phyloP scores from a whole-genome alignment of 306 rosid species.

The Prunus dulcis region DNA sequence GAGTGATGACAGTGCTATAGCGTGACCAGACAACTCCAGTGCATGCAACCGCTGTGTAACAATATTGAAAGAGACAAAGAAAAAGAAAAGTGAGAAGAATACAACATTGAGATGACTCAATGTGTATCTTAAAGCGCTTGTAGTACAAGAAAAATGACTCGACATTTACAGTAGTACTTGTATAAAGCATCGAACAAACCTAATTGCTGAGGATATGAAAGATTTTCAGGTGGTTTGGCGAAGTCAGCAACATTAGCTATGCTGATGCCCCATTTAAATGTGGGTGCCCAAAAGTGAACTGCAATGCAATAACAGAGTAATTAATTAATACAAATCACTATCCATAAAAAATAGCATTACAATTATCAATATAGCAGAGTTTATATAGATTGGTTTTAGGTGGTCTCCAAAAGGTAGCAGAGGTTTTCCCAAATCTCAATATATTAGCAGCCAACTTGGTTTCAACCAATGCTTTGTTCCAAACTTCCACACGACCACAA shows the following conservation, averaged over 20 bases:
- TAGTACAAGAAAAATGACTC: slow-evolving; percentile 11
- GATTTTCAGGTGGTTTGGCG: slow-evolving; percentile 80
- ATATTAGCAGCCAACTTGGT: neutral
- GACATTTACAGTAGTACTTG: neutral
- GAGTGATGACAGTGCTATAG: slow-evolving; percentile 89
- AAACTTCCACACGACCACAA: too few relatives aligned
- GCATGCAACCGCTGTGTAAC: slow-evolving; percentile 66
- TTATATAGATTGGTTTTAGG: neutral
- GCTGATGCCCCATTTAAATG: slow-evolving; percentile 99
- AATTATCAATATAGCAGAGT: neutral
- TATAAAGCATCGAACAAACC: slow-evolving; percentile 39
- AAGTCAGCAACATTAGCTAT: slow-evolving; percentile 93
- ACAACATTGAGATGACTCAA: slow-evolving; percentile 14
- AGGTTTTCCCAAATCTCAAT: neutral
- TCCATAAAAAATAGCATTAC: neutral
- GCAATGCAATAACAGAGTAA: slow-evolving; percentile 38
- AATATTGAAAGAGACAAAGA: neutral
- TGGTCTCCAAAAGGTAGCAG: neutral
- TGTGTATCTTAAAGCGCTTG: neutral
- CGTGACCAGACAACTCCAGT: slow-evolving; percentile 95
- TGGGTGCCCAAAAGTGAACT: slow-evolving; percentile 99
- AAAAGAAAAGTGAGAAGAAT: slow-evolving; percentile 13
- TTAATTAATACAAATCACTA: slow-evolving; percentile 7
- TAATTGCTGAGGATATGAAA: slow-evolving; percentile 93
- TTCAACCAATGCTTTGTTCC: neutral